Evolutionary conservation across 2,329 filamentous ascomycete species (phyloP), one percentile per base, ranked within the genome.

Genomic region (Colletotrichum sp.): DNA sequence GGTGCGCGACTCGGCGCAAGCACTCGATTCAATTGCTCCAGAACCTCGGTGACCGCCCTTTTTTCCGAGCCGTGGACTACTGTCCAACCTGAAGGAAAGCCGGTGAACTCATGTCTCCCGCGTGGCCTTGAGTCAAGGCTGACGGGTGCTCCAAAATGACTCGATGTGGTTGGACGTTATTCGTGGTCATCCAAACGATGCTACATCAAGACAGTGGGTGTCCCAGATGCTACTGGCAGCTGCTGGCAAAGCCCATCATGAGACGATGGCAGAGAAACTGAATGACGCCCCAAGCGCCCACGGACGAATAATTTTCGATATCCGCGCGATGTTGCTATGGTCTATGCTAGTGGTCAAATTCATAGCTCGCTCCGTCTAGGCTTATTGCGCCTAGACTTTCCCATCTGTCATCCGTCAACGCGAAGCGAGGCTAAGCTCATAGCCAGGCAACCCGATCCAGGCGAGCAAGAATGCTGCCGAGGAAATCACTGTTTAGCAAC

Each of bases 151-250:
- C 27, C 9, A 25, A 11, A 71, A 75, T 75, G 61, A 75, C 72
- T 75, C 72, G 22, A 59, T 34, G 27, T 29, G 44, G 27, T 44
- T 61, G 55, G 15, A 22, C 34, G 49, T 15, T 57, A 49, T 22
- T 71, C 52, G 29, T 34, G 36, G 49, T n/a, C 68, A 22, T 75
- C 72, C 61, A 71, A 66, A 66, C 29, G 49, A 61, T 36, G 72
- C 67, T 62, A 25, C 30, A n/a, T 63, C 49, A 49, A 68, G 55
- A 76, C 69, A 34, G 19, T 36, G 29, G 30, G 8, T 29, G 69
- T 76, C 55, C 63, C 69, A 76, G 69, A 36, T 44, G 16, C n/a
- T 27, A 32, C 36, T 76, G 69, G 57, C 73, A 72, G 61, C 39
- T 34, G 30, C 57, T 70, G 55, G 22, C 49, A 57, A 34, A 29